Conservation (phyloP, 441 rosid genomes). For the Erodium moschatum region DNA sequence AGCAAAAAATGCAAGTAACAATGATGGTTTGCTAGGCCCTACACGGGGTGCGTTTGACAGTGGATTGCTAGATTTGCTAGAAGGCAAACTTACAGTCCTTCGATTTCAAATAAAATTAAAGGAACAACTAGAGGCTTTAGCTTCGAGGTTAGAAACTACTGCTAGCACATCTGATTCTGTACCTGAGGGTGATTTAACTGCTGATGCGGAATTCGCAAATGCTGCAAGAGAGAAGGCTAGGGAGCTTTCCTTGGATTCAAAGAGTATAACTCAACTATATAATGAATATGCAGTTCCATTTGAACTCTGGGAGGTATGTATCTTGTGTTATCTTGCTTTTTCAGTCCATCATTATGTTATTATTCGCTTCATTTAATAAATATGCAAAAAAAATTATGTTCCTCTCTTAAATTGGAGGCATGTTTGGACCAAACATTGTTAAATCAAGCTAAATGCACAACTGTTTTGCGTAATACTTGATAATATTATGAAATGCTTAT, state of each 20-base stretch:
- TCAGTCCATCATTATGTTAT: constrained; percentile 6
- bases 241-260: constrained; percentile 80
- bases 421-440: not conserved
- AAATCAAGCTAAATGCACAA: constrained; percentile 1
- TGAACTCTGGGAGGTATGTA: constrained; percentile 84
- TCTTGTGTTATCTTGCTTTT: constrained; percentile 16
- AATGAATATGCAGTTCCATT: constrained; percentile 95
- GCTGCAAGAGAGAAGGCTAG: constrained; percentile 67
- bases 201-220: constrained; percentile 39
- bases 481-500: not conserved
- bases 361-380: not conserved
- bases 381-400: constrained; percentile 1
- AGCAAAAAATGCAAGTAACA: constrained; percentile 79
- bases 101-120: constrained; percentile 84
- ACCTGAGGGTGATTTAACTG: constrained; percentile 32
- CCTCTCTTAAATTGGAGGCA: constrained; percentile 1
- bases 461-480: not conserved
- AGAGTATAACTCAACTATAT: constrained; percentile 84
- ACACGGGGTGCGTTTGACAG: constrained; percentile 43
- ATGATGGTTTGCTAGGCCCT: constrained; percentile 46
- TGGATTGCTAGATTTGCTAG: constrained; percentile 88
- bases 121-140: constrained; percentile 68
- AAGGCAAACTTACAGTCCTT: constrained; percentile 87
- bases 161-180: constrained; percentile 45
- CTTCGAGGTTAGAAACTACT: constrained; percentile 45